Base-by-base conservation (phyloP, 768 basidiomycete genomes). In the Holtermanniella nyarrowii region DNA sequence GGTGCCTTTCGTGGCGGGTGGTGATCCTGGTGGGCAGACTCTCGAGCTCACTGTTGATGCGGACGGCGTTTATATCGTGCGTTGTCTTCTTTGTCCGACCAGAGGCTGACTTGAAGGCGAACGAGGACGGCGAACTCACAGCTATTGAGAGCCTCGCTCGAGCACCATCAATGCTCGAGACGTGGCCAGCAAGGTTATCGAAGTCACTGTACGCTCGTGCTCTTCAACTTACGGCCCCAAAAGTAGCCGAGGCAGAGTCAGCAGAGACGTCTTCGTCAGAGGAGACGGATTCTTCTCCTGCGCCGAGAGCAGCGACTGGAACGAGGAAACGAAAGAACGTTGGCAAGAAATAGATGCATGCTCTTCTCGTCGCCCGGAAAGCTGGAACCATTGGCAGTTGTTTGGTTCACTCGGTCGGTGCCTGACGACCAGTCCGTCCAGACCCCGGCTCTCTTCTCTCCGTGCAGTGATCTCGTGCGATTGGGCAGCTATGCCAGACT, bases 1-100 rank as follows among this genome's bases (percentile, higher is more conserved):
- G 50, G 69, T 73, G 4, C 62, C 63, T 4, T 60, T 72, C 52
- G 61, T 68, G 4, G 61, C 69, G 27, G 68, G 68, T 3, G 53
- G 46, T 21, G 62, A 64, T 14, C n/a, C n/a, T n/a, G 48, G 47
- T 1, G 60, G 54, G 41, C 60, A 61, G 16, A 52, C 46, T 1
- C 46, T 69, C 26, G 70, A 73, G 27, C 47, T 71, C 42, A 58
- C 71, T n/a, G 65, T 65, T 12, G 56, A 57, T 3, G 66, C 62
- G 26, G 62, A 65, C 11, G 54, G 67, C 11, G 72, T 73, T 3
- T 66, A 58, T 52, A 45, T 73, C 1, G 70, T 72, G 56, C 58
- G 71, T 66, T 12, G 14, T 37, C 16, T 25, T 26, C 45, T 4
- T 26, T 37, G 18, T 41, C 20, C 39, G n/a, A n/a, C 20, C 39